These are phyloP conservation scores for Dryadomyces quercus-mongolicae DNA, from an alignment of 2,329 filamentous ascomycete species.

Conservation along the genomic window DNA sequence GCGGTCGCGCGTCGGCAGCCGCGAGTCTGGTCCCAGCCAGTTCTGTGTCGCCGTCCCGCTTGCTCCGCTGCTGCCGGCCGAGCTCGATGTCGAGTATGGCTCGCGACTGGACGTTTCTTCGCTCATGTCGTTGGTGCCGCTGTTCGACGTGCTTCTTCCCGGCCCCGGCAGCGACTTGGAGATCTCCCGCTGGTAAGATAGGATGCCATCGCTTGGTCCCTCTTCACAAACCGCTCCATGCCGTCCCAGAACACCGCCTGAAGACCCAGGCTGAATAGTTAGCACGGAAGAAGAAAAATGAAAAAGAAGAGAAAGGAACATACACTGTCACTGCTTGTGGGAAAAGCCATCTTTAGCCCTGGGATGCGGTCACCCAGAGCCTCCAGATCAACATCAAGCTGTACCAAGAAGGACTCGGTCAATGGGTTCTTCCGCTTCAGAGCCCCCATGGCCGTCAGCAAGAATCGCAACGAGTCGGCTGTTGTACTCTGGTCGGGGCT, in stretches of 20 bases:
- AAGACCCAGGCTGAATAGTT: slow-evolving; percentile 6
- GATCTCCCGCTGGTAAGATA: slow-evolving; percentile 23
- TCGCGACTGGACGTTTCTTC: neutral
- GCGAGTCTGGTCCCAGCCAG: slow-evolving; percentile 28
- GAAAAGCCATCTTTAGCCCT: slow-evolving; percentile 41
- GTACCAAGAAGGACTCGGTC: slow-evolving; percentile 87
- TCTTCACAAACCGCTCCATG: slow-evolving; percentile 10
- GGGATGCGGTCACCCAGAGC: slow-evolving; percentile 52
- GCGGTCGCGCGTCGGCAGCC: slow-evolving; percentile 20
- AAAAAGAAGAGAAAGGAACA: slow-evolving; percentile 16
- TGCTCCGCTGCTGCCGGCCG: neutral
- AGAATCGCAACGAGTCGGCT: slow-evolving; percentile 73
- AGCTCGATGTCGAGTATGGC: slow-evolving; percentile 6
- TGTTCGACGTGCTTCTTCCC: neutral
- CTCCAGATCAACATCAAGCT: slow-evolving; percentile 85
- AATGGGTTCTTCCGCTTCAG: slow-evolving; percentile 80
- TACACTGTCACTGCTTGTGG: slow-evolving; percentile 40
- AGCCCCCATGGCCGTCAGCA: slow-evolving; percentile 81
- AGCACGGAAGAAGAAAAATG: slow-evolving; percentile 8
- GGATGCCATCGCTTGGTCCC: slow-evolving; percentile 23
- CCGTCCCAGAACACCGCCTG: neutral
- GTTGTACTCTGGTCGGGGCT: slow-evolving; percentile 73
- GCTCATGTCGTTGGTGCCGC: neutral
- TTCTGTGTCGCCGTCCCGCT: slow-evolving; percentile 2
- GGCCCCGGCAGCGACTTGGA: slow-evolving; percentile 1